These are phyloP conservation scores for Picea sitchensis DNA, from an alignment of 75 land plant genomes.

Conservation along the genomic window DNA sequence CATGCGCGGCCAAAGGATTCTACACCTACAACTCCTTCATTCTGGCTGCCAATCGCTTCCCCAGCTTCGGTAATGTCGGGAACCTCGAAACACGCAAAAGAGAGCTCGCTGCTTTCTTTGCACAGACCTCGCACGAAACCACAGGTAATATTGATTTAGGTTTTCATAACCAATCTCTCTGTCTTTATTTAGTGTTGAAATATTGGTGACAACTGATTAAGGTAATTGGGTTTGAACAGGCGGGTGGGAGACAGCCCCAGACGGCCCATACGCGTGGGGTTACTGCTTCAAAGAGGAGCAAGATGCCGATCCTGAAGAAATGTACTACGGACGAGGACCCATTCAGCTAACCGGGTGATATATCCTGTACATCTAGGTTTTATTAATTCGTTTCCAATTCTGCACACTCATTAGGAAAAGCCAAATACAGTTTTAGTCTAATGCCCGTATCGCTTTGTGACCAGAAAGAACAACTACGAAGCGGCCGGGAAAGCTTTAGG, in stretches of 20 bases:
- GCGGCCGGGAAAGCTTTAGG: too few relatives aligned
- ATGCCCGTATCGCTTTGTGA: too few relatives aligned
- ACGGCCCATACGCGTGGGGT: slow-evolving; percentile 72
- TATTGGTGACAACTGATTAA: background rate
- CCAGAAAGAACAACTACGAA: too few relatives aligned
- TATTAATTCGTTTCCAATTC: too few relatives aligned
- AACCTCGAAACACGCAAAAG: slow-evolving; percentile 25
- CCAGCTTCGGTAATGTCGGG: slow-evolving; percentile 52
- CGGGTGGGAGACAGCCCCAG: slow-evolving; percentile 58
- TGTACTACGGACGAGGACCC: slow-evolving; percentile 71
- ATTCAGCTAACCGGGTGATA: slow-evolving; percentile 55
- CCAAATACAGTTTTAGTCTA: too few relatives aligned
- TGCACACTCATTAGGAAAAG: too few relatives aligned
- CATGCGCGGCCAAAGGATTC: slow-evolving; percentile 41
- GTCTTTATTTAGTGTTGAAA: background rate
- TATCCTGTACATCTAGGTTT: background rate
- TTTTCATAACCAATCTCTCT: background rate
- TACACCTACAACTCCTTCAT: slow-evolving; percentile 63
- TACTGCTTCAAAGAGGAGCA: slow-evolving; percentile 40
- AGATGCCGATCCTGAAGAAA: slow-evolving; percentile 27
- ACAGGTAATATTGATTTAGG: slow-evolving; percentile 21
- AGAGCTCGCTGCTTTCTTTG: slow-evolving; percentile 77
- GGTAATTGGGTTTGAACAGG: slow-evolving; percentile 21
- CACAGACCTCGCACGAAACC: slow-evolving; percentile 67
- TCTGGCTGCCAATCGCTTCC: slow-evolving; percentile 48